Evolutionary conservation across 345 rosid species (phyloP), one percentile per base, ranked within the genome.

Genomic region (Euphorbia pulcherrima): DNA sequence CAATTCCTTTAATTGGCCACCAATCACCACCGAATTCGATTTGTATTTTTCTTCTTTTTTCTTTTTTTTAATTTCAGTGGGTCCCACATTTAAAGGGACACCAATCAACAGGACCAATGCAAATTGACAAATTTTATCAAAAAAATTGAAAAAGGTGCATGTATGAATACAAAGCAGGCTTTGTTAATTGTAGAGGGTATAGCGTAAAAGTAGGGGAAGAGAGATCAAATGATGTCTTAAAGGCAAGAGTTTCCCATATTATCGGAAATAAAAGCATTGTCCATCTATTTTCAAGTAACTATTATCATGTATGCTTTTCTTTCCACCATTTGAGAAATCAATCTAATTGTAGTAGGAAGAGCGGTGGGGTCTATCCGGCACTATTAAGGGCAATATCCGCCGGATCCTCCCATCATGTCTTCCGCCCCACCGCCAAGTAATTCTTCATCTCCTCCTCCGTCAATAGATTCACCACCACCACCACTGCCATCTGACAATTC

Each of bases 321-420:
- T 64, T 44, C 77, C 58, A 68, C 68, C 62, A 14, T 51, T 70
- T 65, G 74, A 57, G 76, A 60, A 33, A 72, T 58, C 77, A 56
- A 24, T 37, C 65, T 16, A 6, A 53, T 53, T 21, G 16, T 26
- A 24, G 53, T 62, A 8, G 75, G 79, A 60, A 72, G 72, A 56
- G 65, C 51, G 77, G 40, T 54, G 73, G 72, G 77, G 72, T 52
- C 70, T 39, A 59, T 62, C 72, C 62, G 70, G 68, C 64, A 35
- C 28, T 11, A 65, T 48, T 21, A 27, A 14, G 24, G 41, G 6
- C 14, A 37, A 23, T 41, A 60, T 37, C 66, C 30, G 57, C 4
- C 67, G 47, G 75, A 68, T 67, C 47, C 14, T 62, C 56, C 65
- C 40, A 54, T 53, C 1, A 74, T 79, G 77, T 74, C 65, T 56